Conservation (phyloP, 2,329 filamentous ascomycete species). For the Drechmeria coniospora region DNA sequence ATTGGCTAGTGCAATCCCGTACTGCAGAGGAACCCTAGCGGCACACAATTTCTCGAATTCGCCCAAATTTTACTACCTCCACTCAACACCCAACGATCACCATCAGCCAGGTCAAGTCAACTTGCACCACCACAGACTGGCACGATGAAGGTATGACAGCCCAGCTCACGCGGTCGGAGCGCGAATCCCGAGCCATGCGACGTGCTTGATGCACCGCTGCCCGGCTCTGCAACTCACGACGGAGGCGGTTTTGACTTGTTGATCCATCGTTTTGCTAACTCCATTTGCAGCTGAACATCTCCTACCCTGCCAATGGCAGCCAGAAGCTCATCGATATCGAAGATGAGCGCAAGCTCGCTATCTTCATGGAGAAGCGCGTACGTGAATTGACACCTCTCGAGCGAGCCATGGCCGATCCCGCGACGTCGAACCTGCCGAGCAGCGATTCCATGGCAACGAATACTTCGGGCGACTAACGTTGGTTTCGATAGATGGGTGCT, state of each 20-base stretch:
- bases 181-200: too few species aligned
- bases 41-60: constrained; percentile 26
- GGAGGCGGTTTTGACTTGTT: too few species aligned
- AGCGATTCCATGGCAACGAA: constrained; percentile 2
- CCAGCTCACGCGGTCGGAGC: too few species aligned
- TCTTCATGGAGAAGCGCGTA: constrained; percentile 98
- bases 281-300: constrained; percentile 42
- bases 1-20: constrained; percentile 23
- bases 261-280: too few species aligned
- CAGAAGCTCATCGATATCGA: constrained; percentile 99
- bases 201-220: too few species aligned
- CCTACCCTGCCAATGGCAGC: constrained; percentile 96
- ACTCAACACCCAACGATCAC: constrained; percentile 21
- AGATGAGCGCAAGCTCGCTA: constrained; percentile 97
- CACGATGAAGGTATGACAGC: constrained; percentile 30
- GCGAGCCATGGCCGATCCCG: too few species aligned
- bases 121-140: constrained; percentile 29
- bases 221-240: too few species aligned
- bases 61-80: constrained; percentile 17
- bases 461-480: constrained; percentile 16
- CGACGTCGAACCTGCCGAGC: constrained; percentile 5
- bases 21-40: constrained; percentile 25
- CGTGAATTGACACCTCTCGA: too few species aligned
- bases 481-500: constrained; percentile 53
- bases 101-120: constrained; percentile 25